A percentile compares a stretch with the other conserved stretches of the same genome.
These are phyloP conservation scores for Penicillium desertorum DNA, from an alignment of 495 filamentous ascomycete species.

Conservation along the genomic window DNA sequence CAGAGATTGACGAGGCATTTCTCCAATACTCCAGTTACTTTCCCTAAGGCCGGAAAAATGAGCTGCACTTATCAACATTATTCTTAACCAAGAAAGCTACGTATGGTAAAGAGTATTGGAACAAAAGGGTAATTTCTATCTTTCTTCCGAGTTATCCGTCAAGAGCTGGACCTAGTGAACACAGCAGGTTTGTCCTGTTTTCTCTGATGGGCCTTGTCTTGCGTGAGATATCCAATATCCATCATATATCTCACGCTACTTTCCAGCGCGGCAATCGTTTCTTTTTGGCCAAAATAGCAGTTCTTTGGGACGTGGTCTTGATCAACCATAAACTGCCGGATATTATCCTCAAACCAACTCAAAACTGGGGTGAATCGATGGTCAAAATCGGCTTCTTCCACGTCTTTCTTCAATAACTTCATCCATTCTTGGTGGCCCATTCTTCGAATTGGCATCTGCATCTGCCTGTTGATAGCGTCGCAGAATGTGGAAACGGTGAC, in stretches of 20 bases:
- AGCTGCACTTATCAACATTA: background rate
- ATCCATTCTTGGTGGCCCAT: conserved; percentile 12
- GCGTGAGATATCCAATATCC: background rate
- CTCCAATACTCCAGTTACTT: conserved; percentile 16
- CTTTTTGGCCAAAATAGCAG: background rate
- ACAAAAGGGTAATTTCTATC: background rate
- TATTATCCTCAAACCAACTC: conserved; percentile 17
- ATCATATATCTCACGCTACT: background rate
- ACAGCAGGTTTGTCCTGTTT: background rate
- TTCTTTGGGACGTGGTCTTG: background rate
- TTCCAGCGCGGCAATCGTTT: background rate
- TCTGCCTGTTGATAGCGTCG: background rate
- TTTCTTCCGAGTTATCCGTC: background rate
- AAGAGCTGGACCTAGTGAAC: background rate
- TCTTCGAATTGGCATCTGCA: background rate
- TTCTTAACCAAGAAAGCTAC: background rate
- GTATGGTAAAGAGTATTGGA: background rate
- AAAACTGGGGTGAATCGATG: conserved; percentile 16
- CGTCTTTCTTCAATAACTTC: background rate
- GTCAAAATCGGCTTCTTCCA: background rate
- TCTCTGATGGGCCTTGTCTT: background rate
- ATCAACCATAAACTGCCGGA: conserved; percentile 8
- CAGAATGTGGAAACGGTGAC: background rate
- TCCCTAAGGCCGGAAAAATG: background rate
- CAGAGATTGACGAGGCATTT: conserved; percentile 23